A percentile compares a stretch with the other conserved stretches of the same genome.
phyloP scores from a whole-genome alignment of 176 grass and related monocot species.

The Oryza rufipogon region DNA sequence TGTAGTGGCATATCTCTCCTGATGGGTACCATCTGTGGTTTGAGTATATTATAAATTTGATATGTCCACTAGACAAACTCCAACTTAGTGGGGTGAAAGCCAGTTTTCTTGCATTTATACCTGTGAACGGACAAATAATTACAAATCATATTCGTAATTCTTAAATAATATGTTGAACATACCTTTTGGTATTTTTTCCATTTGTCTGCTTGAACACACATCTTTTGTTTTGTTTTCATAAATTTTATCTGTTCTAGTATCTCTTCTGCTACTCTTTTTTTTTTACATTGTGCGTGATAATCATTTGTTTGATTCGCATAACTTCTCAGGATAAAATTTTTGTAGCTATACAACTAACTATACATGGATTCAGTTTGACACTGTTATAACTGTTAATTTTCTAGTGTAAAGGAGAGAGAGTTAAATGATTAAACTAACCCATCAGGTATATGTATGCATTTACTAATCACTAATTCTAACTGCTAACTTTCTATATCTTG shows the following conservation, averaged over 20 bases:
- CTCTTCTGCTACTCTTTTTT: background rate
- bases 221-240: background rate
- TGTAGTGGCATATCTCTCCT: background rate
- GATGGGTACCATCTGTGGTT: background rate
- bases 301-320: conserved; percentile 28
- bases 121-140: conserved; percentile 7
- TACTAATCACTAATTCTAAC: conserved; percentile 83
- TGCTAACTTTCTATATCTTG: conserved; percentile 85
- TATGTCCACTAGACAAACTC: background rate
- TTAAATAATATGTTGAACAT: background rate
- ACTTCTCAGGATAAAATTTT: conserved; percentile 26
- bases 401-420: conserved; percentile 9
- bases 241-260: conserved; percentile 8
- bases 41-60: background rate
- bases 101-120: background rate
- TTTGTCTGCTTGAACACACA: conserved; percentile 11
- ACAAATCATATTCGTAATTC: background rate
- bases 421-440: conserved; percentile 53
- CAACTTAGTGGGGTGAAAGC: conserved; percentile 1
- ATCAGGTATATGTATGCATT: conserved; percentile 52
- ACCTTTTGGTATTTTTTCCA: conserved; percentile 2
- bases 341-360: conserved; percentile 28
- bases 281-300: background rate
- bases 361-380: conserved; percentile 21
- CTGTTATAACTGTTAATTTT: conserved; percentile 19